A percentile compares a stretch with the other conserved stretches of the same genome.
These are phyloP conservation scores for Microbotryum saponariae DNA, from an alignment of 1,284 basidiomycete genomes.

Conservation along the genomic window DNA sequence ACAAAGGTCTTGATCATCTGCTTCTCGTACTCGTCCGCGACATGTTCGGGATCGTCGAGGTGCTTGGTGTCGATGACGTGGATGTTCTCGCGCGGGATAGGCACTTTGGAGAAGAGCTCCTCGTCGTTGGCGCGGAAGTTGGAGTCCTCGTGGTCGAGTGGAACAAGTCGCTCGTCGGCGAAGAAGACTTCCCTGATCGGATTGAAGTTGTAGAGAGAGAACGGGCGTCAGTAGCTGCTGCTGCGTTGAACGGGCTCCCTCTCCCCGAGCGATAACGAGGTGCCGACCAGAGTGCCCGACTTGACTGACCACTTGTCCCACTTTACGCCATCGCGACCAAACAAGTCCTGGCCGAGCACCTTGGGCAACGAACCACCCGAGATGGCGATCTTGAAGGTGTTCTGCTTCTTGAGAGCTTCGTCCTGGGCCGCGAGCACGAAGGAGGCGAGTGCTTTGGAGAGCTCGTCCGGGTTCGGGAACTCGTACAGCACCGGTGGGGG, in stretches of 20 bases:
- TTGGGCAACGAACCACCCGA: conserved; percentile 89
- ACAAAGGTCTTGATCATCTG: conserved; percentile 85
- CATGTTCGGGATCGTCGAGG: conserved; percentile 50
- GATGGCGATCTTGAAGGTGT: conserved; percentile 82
- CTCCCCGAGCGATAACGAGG: neutral
- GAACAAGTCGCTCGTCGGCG: conserved; percentile 92
- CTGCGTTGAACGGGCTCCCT: too few relatives aligned
- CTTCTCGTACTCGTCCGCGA: conserved; percentile 70
- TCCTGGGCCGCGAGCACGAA: conserved; percentile 84
- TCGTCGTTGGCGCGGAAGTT: conserved; percentile 75
- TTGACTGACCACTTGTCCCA: conserved; percentile 86
- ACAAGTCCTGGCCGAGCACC: conserved; percentile 63
- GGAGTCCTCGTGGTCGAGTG: conserved; percentile 82
- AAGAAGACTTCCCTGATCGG: conserved; percentile 86
- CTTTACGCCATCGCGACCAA: conserved; percentile 64
- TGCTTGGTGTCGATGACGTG: conserved; percentile 70
- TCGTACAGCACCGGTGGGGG: conserved; percentile 62
- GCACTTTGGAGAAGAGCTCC: conserved; percentile 74
- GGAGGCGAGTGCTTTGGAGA: conserved; percentile 57
- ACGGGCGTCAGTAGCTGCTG: neutral
- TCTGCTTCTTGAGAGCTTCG: conserved; percentile 78
- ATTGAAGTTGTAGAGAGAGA: neutral
- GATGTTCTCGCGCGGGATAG: conserved; percentile 69
- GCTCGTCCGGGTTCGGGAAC: conserved; percentile 53
- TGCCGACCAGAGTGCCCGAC: neutral